These are phyloP conservation scores for Trametes punicea DNA, from an alignment of 768 basidiomycete species.

Conservation along the genomic window DNA sequence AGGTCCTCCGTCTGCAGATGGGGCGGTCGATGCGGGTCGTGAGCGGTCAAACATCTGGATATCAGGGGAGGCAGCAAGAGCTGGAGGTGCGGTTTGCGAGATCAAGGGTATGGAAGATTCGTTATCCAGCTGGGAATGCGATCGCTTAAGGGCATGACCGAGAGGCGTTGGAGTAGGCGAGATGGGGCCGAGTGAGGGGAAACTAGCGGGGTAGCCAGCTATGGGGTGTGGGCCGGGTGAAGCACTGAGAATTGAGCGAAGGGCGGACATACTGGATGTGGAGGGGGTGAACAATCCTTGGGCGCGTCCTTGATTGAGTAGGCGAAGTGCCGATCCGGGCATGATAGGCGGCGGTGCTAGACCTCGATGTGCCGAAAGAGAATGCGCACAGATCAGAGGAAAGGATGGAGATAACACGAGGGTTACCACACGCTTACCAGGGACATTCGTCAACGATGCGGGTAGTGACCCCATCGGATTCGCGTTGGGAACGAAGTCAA, in stretches of 20 bases:
- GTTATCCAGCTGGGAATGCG: constrained; percentile 66
- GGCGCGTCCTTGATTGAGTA: constrained; percentile 81
- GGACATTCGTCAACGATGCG: constrained; percentile 9
- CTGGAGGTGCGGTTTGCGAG: constrained; percentile 23
- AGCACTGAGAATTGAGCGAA: constrained; percentile 46
- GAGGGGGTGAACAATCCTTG: constrained; percentile 86
- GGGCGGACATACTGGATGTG: constrained; percentile 54
- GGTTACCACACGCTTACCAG: constrained; percentile 19
- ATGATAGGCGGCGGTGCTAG: constrained; percentile 82
- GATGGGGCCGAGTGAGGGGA: constrained; percentile 37
- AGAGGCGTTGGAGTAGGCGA: constrained; percentile 36
- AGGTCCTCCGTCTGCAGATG: constrained; percentile 52
- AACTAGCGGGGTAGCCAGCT: constrained; percentile 47
- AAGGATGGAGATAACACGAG: neutral
- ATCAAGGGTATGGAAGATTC: constrained; percentile 29
- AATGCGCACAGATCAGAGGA: neutral
- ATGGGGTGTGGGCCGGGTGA: constrained; percentile 51
- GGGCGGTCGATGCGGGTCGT: constrained; percentile 48
- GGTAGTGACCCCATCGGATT: constrained; percentile 69
- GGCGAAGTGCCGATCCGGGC: constrained; percentile 81
- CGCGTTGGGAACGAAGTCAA: constrained; percentile 86
- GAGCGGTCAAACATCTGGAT: constrained; percentile 45
- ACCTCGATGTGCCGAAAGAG: constrained; percentile 15
- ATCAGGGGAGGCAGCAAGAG: constrained; percentile 39
- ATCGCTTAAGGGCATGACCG: constrained; percentile 49